Conservation (phyloP, 2,329 filamentous ascomycete genomes). For the Arthroderma sp. region DNA sequence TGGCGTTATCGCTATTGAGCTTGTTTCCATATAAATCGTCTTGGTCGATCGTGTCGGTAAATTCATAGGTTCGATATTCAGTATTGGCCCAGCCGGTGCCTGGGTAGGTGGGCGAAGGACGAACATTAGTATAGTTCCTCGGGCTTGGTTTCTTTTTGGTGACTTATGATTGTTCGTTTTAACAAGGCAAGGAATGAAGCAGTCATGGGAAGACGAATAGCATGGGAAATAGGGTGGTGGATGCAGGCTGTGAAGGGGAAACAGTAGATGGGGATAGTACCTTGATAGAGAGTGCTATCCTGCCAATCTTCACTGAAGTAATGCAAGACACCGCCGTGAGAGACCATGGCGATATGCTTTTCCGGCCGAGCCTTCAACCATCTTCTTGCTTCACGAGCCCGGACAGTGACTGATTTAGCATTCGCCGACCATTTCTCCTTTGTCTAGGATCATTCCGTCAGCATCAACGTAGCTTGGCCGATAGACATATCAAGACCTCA, state of each 20-base stretch:
- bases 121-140: conserved; percentile 16
- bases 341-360: conserved; percentile 63
- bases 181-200: neutral
- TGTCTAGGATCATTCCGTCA: conserved; percentile 15
- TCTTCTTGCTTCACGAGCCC: conserved; percentile 49
- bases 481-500: neutral
- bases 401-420: conserved; percentile 43
- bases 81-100: conserved; percentile 65
- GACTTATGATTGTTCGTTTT: conserved; percentile 12
- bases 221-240: conserved; percentile 6
- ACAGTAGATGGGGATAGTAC: conserved; percentile 19
- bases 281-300: conserved; percentile 40
- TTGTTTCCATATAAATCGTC: conserved; percentile 34
- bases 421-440: conserved; percentile 36
- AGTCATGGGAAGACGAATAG: conserved; percentile 6
- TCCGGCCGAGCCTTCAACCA: conserved; percentile 44
- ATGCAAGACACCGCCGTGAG: conserved; percentile 74
- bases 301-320: conserved; percentile 75
- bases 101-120: conserved; percentile 23
- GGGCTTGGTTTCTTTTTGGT: conserved; percentile 15
- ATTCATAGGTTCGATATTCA: conserved; percentile 57
- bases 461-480: neutral
- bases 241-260: neutral
- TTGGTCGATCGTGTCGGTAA: conserved; percentile 42
- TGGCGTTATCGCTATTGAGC: conserved; percentile 31